Percentiles rank a stretch among this genome's conserved stretches.
Evolutionary conservation across 2,329 filamentous ascomycete species (phyloP).

Genomic region (Neofusicoccum sp.): DNA sequence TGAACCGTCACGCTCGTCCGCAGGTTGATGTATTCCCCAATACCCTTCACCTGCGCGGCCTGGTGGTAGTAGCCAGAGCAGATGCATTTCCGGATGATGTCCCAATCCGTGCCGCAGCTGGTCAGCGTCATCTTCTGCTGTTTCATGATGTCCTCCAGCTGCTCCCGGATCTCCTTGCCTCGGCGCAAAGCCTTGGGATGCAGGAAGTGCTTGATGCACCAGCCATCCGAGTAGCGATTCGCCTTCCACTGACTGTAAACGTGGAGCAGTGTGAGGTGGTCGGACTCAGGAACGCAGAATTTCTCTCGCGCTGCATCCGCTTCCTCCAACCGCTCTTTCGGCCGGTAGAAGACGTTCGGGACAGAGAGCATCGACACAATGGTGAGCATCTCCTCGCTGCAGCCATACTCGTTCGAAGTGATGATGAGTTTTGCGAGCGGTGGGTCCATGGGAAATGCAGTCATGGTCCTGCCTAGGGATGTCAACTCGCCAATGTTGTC

Average conservation of each 20-base stretch:
- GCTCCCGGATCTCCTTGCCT: conserved; percentile 91
- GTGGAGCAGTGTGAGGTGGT: conserved; percentile 92
- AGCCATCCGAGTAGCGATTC: conserved; percentile 85
- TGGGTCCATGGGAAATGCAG: conserved; percentile 97
- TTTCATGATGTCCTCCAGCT: conserved; percentile 90
- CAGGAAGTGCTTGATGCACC: conserved; percentile 92
- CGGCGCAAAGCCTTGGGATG: conserved; percentile 92
- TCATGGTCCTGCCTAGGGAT: conserved; percentile 86
- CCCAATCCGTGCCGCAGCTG: conserved; percentile 96
- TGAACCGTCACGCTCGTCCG: conserved; percentile 93
- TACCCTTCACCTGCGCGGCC: conserved; percentile 91
- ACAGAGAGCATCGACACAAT: conserved; percentile 98
- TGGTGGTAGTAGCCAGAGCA: conserved; percentile 98
- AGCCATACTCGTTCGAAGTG: conserved; percentile 84
- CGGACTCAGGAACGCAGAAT: conserved; percentile 97
- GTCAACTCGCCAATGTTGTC: conserved; percentile 95
- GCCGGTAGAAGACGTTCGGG: conserved; percentile 93
- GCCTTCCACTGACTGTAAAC: conserved; percentile 95
- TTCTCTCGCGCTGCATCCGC: conserved; percentile 94
- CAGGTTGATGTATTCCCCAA: conserved; percentile 96
- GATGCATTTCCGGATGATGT: conserved; percentile 92
- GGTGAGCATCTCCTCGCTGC: conserved; percentile 96
- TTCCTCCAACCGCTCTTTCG: conserved; percentile 95
- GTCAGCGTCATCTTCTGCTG: conserved; percentile 86
- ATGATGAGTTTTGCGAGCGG: conserved; percentile 94